Conservation (phyloP, 2,329 filamentous ascomycete genomes). For the Pyricularia pennisetigena region DNA sequence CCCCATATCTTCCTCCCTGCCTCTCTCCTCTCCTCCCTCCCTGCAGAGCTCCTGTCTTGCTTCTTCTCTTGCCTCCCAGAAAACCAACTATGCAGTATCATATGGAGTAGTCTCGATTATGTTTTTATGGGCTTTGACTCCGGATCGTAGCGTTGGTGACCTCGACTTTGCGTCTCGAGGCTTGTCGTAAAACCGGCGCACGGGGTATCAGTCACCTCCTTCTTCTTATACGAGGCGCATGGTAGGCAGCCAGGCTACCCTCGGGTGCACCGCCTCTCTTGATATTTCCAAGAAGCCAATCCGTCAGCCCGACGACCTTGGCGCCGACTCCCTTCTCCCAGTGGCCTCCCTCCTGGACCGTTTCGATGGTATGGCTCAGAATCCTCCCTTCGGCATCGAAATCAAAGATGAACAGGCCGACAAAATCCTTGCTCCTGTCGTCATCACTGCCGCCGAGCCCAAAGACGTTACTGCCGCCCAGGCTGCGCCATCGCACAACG, state of each 20-base stretch:
- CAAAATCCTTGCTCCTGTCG: conserved; percentile 67
- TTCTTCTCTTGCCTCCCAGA: too few relatives aligned
- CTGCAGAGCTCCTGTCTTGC: too few relatives aligned
- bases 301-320: conserved; percentile 81
- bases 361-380: conserved; percentile 84
- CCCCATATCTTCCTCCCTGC: too few relatives aligned
- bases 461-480: conserved; percentile 29
- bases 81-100: too few relatives aligned
- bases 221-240: not conserved
- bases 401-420: conserved; percentile 87
- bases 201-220: conserved; percentile 11
- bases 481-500: conserved; percentile 81
- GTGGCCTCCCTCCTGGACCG: conserved; percentile 72
- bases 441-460: conserved; percentile 26
- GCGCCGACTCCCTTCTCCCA: conserved; percentile 75
- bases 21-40: too few relatives aligned
- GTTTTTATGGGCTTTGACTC: not conserved
- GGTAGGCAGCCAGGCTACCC: not conserved
- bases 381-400: conserved; percentile 84
- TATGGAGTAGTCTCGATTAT: too few relatives aligned
- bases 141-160: not conserved
- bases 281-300: conserved; percentile 84
- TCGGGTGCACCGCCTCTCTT: conserved; percentile 19
- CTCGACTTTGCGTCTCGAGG: too few relatives aligned
- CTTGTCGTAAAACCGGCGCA: not conserved